Percentiles rank a stretch among this genome's conserved stretches.
phyloP scores from a whole-genome alignment of 192 early-diverging fungal species.

The Phlyctochytrium bullatum region DNA sequence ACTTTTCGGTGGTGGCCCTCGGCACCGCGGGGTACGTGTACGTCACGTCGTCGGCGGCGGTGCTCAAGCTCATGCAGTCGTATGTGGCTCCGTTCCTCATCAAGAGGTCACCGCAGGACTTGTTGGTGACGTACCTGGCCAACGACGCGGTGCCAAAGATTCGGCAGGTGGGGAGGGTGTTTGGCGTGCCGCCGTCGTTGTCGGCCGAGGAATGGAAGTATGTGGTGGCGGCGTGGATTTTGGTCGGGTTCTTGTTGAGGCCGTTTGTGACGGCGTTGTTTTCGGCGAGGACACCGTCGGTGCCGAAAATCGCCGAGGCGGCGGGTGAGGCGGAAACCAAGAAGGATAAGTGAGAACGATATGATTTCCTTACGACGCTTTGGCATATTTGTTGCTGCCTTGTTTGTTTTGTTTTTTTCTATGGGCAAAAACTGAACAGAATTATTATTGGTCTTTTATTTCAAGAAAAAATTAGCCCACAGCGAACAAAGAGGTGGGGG shows the following conservation, averaged over 20 bases:
- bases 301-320: background rate
- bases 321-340: background rate
- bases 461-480: too few relatives aligned
- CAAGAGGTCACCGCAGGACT: background rate
- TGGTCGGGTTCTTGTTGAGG: constrained; percentile 5
- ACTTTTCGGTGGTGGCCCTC: constrained; percentile 26
- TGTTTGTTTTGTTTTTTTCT: constrained; percentile 1
- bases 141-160: background rate
- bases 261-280: background rate
- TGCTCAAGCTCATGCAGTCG: background rate
- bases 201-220: background rate
- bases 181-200: background rate
- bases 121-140: background rate
- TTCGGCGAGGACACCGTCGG: too few relatives aligned
- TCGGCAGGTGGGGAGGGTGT: background rate
- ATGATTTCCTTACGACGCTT: constrained; percentile 1
- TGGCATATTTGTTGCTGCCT: background rate
- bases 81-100: background rate
- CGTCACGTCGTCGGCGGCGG: background rate
- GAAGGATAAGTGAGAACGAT: constrained; percentile 4
- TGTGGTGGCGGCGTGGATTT: background rate
- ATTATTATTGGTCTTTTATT: too few relatives aligned
- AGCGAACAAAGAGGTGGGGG: too few relatives aligned
- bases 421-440: too few relatives aligned
- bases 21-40: constrained; percentile 18